Percentiles rank a stretch among this genome's conserved stretches.
These are phyloP conservation scores for Cladosporium sp. DNA, from an alignment of 2,329 filamentous ascomycete species.

Conservation along the genomic window DNA sequence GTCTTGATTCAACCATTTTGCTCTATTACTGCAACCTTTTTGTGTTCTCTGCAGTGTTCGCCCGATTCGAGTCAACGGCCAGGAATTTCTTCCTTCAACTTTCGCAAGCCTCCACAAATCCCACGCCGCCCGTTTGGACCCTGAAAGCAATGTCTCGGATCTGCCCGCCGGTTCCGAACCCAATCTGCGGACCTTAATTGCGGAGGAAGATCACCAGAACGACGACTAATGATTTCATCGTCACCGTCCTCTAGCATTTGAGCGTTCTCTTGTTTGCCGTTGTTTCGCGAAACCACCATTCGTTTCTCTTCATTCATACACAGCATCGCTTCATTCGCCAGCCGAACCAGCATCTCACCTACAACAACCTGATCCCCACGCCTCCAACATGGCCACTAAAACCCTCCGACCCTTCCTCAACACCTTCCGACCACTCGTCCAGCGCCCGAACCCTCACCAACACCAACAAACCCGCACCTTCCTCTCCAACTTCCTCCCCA, in stretches of 20 bases:
- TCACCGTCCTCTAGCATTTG: neutral
- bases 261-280: neutral
- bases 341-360: neutral
- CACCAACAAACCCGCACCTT: slow-evolving; percentile 29
- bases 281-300: neutral
- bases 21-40: neutral
- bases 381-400: slow-evolving; percentile 1
- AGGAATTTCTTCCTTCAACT: slow-evolving; percentile 9
- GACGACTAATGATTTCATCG: slow-evolving; percentile 11
- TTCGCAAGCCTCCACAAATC: neutral
- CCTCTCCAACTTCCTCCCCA: slow-evolving; percentile 37
- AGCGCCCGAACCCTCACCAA: slow-evolving; percentile 13
- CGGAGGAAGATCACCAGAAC: neutral
- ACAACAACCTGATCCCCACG: neutral
- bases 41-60: neutral
- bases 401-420: slow-evolving; percentile 20
- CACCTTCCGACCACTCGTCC: slow-evolving; percentile 13
- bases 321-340: neutral
- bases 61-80: slow-evolving; percentile 5
- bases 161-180: slow-evolving; percentile 1
- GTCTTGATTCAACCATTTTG: neutral
- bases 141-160: neutral
- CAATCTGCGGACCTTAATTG: slow-evolving; percentile 7
- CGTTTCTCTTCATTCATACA: neutral
- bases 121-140: neutral